These are phyloP conservation scores for Lomentospora prolificans DNA, from an alignment of 2,329 filamentous ascomycete species.

Conservation along the genomic window DNA sequence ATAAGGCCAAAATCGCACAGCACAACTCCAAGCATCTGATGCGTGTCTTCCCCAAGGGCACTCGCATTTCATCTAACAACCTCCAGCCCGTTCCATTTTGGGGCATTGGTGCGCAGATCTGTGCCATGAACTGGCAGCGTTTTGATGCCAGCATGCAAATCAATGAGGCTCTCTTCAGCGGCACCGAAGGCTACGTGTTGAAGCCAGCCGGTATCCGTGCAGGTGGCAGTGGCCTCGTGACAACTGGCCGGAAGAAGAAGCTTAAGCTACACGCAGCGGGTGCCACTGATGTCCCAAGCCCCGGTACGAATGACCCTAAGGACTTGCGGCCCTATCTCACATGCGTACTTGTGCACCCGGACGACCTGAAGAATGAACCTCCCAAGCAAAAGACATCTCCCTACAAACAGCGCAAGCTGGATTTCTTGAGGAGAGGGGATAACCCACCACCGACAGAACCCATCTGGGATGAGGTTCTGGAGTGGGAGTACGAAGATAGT, in stretches of 20 bases:
- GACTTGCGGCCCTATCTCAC: slow-evolving; percentile 56
- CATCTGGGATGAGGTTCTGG: slow-evolving; percentile 54
- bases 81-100: slow-evolving; percentile 54
- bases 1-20: slow-evolving; percentile 36
- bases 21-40: slow-evolving; percentile 60
- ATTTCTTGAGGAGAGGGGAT: slow-evolving; percentile 46
- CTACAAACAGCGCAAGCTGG: slow-evolving; percentile 49
- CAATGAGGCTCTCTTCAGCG: slow-evolving; percentile 58
- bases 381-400: slow-evolving; percentile 52
- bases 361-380: slow-evolving; percentile 33
- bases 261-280: slow-evolving; percentile 51
- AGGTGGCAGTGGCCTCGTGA: slow-evolving; percentile 41
- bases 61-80: slow-evolving; percentile 57
- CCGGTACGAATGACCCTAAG: slow-evolving; percentile 33
- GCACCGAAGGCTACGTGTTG: slow-evolving; percentile 54
- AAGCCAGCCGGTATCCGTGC: slow-evolving; percentile 51
- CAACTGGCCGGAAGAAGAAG: slow-evolving; percentile 34
- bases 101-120: slow-evolving; percentile 59
- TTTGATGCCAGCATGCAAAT: slow-evolving; percentile 57
- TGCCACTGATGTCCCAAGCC: slow-evolving; percentile 46
- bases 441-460: slow-evolving; percentile 51
- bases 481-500: slow-evolving; percentile 60
- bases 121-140: slow-evolving; percentile 60
- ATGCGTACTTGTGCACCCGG: slow-evolving; percentile 52
- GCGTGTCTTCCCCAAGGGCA: slow-evolving; percentile 61